A percentile compares a stretch with the other conserved stretches of the same genome.
Conservation (phyloP, 2,329 filamentous ascomycete species). For the Botryosphaeria agaves region DNA sequence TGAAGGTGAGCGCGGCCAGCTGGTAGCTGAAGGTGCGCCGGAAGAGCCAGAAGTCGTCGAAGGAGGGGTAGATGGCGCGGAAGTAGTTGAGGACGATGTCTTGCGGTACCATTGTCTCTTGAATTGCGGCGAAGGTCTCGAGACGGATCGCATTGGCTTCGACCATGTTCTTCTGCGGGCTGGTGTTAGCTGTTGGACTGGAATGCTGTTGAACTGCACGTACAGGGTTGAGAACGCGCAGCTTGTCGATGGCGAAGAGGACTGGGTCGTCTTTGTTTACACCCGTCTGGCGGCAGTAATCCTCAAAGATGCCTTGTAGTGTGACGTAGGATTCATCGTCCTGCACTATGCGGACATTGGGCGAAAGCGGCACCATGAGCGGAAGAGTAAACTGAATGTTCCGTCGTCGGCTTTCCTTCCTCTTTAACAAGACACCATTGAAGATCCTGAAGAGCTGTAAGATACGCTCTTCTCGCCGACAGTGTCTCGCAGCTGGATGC, state of each 20-base stretch:
- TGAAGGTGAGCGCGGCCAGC: conserved; percentile 85
- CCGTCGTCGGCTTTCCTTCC: conserved; percentile 85
- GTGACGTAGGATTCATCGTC: conserved; percentile 92
- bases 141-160: conserved; percentile 34
- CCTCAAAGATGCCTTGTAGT: conserved; percentile 88
- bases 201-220: conserved; percentile 1
- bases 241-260: conserved; percentile 87
- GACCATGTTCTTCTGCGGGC: conserved; percentile 44
- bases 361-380: conserved; percentile 86
- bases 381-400: conserved; percentile 95
- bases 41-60: conserved; percentile 96
- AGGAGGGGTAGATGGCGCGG: conserved; percentile 72
- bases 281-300: conserved; percentile 74
- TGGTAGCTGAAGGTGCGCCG: conserved; percentile 93
- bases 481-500: conserved; percentile 83
- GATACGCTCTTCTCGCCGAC: conserved; percentile 84
- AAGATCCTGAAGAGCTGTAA: conserved; percentile 94
- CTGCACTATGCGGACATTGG: conserved; percentile 86
- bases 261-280: conserved; percentile 92
- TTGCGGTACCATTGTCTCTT: conserved; percentile 79
- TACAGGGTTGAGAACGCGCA: conserved; percentile 42
- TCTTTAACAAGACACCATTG: conserved; percentile 77
- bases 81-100: conserved; percentile 78
- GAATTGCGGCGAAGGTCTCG: conserved; percentile 88
- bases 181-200: background rate